Evolutionary conservation across 306 rosid species (phyloP), one percentile per base, ranked within the genome.

Genomic region (Abrus precatorius): DNA sequence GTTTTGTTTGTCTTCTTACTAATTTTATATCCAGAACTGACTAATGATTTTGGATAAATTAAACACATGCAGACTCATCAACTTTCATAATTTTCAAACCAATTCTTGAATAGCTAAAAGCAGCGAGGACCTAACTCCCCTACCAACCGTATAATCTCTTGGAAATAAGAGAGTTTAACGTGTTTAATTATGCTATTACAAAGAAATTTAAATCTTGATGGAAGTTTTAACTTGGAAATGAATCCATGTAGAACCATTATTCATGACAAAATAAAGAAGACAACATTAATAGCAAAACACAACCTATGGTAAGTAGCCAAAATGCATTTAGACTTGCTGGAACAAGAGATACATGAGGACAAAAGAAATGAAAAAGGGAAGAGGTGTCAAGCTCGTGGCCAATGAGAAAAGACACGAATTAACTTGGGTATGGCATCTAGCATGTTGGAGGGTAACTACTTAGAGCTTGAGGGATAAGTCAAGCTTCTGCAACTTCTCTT

Each of bases 381-480:
- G 53, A 78, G 63, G 80, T 27, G 14, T 41, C 69, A 57, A 83
- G 57, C 44, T 53, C 76, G 52, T 75, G 40, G 47, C 72, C 71
- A 73, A 52, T 77, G 71, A 78, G 79, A 78, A 74, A 78, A 45
- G 43, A 72, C 49, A 77, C 61, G 52, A 69, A 64, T 76, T 62
- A 70, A 60, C 33, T 49, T 38, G 57, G 71, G 47, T 40, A 40
- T 72, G 57, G 36, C 55, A 54, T 40, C 29, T 72, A 50, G 36
- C 55, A 54, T 77, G 30, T 57, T 66, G 30, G 55, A 44, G 33
- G 68, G 7, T 11, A 34, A 54, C 76, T 84, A 56, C 28, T 74
- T 83, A 93, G 89, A 96, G 98, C 88, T 87, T 96, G 52, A 96
- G 99, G 59, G 98, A 91, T 85, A 96, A 90, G 90, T 96, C 99